Conservation (phyloP, 192 early-diverging fungal species). For the Spizellomyces sp. region DNA sequence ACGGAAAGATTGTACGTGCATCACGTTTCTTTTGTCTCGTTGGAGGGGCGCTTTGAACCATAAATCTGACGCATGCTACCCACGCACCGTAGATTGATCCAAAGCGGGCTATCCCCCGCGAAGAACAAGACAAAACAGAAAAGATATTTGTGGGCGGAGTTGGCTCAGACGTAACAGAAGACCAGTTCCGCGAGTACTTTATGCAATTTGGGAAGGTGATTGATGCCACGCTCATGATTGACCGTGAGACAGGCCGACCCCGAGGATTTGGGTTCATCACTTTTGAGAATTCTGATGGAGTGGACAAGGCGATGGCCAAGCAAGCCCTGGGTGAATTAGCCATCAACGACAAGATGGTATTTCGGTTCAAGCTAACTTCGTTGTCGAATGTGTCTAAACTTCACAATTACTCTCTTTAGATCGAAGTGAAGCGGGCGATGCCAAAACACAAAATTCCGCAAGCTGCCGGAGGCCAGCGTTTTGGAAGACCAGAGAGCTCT, state of each 20-base stretch:
- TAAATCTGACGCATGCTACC: not conserved
- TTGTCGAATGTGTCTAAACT: not conserved
- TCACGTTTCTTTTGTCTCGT: too few species aligned
- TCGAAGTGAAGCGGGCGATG: constrained; percentile 73
- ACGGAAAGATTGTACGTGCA: constrained; percentile 74
- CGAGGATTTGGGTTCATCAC: constrained; percentile 96
- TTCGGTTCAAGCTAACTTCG: not conserved
- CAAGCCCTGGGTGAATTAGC: constrained; percentile 55
- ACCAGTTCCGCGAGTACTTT: constrained; percentile 84
- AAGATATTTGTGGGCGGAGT: constrained; percentile 96
- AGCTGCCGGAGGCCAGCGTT: constrained; percentile 30
- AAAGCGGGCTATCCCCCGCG: constrained; percentile 70
- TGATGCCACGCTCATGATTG: constrained; percentile 84
- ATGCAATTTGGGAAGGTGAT: constrained; percentile 79
- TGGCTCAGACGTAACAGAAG: constrained; percentile 81
- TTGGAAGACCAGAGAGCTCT: constrained; percentile 22
- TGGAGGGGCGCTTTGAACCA: not conserved
- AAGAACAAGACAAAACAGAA: constrained; percentile 76
- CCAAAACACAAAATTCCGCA: constrained; percentile 52
- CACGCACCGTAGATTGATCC: constrained; percentile 65
- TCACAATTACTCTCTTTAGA: constrained; percentile 25
- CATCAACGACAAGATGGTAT: constrained; percentile 72
- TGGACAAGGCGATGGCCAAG: constrained; percentile 72
- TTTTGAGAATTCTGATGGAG: constrained; percentile 73
- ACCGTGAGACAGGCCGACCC: constrained; percentile 81